These are phyloP conservation scores for Eleusine coracana DNA, from an alignment of 176 grass and related monocot species.

Conservation along the genomic window DNA sequence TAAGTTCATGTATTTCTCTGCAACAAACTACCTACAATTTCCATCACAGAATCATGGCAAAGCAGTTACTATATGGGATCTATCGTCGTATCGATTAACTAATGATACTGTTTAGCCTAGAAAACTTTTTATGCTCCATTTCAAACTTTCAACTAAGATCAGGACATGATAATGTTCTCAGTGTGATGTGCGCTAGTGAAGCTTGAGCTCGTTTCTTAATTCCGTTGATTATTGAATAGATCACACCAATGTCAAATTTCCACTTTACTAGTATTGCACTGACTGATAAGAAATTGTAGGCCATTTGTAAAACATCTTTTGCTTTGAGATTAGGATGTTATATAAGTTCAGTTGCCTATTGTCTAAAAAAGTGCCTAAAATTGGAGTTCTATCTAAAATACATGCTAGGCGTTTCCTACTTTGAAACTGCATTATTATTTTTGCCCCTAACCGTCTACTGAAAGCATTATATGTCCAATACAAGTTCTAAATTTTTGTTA, in stretches of 20 bases:
- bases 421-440: background rate
- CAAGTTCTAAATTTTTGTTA: background rate
- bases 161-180: background rate
- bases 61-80: background rate
- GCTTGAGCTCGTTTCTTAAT: background rate
- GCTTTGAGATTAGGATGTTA: too few relatives aligned
- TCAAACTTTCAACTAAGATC: background rate
- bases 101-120: too few relatives aligned
- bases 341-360: too few relatives aligned
- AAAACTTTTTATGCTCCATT: background rate
- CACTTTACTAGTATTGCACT: background rate
- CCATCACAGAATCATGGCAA: background rate
- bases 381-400: too few relatives aligned
- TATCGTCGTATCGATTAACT: background rate
- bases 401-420: background rate
- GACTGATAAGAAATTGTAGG: too few relatives aligned
- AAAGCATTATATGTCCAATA: background rate
- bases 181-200: background rate
- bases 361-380: too few relatives aligned
- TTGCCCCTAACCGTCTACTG: background rate
- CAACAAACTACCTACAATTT: background rate
- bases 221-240: background rate
- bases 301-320: too few relatives aligned
- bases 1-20: background rate
- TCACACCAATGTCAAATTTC: too few relatives aligned